These are phyloP conservation scores for Claviceps paspali DNA, from an alignment of 2,329 filamentous ascomycete species.

Conservation along the genomic window DNA sequence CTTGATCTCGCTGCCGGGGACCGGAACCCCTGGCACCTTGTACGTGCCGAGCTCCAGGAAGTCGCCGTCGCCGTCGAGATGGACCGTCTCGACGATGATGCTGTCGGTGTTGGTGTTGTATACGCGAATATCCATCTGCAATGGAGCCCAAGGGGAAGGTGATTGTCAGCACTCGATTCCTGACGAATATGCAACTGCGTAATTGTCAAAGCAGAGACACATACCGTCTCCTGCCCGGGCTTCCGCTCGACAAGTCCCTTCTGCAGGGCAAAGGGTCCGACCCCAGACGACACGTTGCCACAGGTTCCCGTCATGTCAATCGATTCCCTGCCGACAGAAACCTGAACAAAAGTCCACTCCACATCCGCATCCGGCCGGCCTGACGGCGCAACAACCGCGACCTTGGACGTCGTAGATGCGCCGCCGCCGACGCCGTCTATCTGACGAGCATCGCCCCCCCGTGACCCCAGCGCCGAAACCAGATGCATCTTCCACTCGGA, in stretches of 20 bases:
- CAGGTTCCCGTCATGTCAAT: slow-evolving; percentile 47
- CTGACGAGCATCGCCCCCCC: slow-evolving; percentile 38
- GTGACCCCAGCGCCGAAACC: slow-evolving; percentile 36
- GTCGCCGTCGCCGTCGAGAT: slow-evolving; percentile 29
- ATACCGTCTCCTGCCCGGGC: slow-evolving; percentile 3
- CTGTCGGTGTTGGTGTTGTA: slow-evolving; percentile 49
- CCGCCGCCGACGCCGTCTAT: slow-evolving; percentile 49
- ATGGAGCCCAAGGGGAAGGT: no score
- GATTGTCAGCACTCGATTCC: no score
- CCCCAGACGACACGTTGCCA: slow-evolving; percentile 45
- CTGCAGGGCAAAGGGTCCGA: slow-evolving; percentile 45
- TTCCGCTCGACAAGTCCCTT: slow-evolving; percentile 23
- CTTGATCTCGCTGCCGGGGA: slow-evolving; percentile 34
- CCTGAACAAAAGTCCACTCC: slow-evolving; percentile 48
- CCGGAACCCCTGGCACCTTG: slow-evolving; percentile 43
- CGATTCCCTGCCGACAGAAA: slow-evolving; percentile 37
- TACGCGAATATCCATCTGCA: slow-evolving; percentile 24
- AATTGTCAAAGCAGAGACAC: no score
- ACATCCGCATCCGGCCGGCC: slow-evolving; percentile 31
- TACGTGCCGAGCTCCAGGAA: slow-evolving; percentile 33
- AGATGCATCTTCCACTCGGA: slow-evolving; percentile 37
- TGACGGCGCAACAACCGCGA: slow-evolving; percentile 36
- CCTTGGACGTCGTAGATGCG: slow-evolving; percentile 45
- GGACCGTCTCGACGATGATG: slow-evolving; percentile 38
- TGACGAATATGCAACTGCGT: no score